phyloP scores from a whole-genome alignment of 1,139 yeast genomes.

The Arxiozyma bovina region DNA sequence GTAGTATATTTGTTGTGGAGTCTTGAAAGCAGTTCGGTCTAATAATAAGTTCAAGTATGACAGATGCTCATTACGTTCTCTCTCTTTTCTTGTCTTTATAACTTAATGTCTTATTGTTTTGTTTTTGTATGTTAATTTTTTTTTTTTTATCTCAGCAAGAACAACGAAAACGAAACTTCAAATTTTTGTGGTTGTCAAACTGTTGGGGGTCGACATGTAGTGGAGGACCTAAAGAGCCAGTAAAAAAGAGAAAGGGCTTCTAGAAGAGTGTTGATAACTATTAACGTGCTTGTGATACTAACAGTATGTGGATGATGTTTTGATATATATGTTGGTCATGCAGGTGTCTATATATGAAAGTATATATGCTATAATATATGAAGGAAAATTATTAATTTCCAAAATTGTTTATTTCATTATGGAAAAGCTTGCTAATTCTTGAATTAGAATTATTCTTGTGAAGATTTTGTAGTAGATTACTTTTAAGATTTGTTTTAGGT shows the following conservation, averaged over 20 bases:
- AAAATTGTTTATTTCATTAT: neutral
- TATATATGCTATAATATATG: neutral
- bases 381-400: neutral
- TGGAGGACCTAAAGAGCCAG: too few species aligned
- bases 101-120: too few species aligned
- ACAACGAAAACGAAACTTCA: too few species aligned
- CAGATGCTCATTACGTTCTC: neutral
- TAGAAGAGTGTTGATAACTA: neutral
- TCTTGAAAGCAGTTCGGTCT: too few species aligned
- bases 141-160: neutral
- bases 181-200: too few species aligned
- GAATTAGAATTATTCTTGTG: neutral
- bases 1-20: too few species aligned
- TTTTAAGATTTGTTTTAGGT: conserved; percentile 12
- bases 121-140: too few species aligned
- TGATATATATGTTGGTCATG: too few species aligned
- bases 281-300: too few species aligned
- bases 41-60: neutral
- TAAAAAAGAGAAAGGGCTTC: too few species aligned
- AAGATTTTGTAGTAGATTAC: neutral
- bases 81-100: neutral
- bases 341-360: neutral
- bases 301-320: neutral
- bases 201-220: too few species aligned
- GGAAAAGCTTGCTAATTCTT: neutral